Evolutionary conservation across 2,329 filamentous ascomycete species (phyloP), one percentile per base, ranked within the genome.

Genomic region (Beauveria rudraprayagi): DNA sequence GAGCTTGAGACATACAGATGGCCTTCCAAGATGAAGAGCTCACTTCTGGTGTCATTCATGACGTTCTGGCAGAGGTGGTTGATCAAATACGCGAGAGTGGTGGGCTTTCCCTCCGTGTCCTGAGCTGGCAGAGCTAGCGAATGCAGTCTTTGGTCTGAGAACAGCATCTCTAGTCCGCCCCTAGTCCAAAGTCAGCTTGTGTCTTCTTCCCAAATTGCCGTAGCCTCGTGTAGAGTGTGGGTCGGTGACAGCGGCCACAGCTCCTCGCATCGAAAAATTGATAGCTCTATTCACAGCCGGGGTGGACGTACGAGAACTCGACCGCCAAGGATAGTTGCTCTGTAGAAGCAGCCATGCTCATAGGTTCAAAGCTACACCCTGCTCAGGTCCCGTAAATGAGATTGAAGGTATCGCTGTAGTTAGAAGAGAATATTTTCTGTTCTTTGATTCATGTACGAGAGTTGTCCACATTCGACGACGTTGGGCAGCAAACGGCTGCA

Each of bases 111-210:
- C 63, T 83, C 76, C 58, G 80, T 76, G 69, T 87, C 82, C 60
- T 71, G 80, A 34, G 82, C 75, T 22, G 93, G 91, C 47, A 97
- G 74, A 3, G 80, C 76, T 51, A 99, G 72, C 24, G 80, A 76
- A 72, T 93, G 90, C 67, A 86, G 88, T 61, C 88, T 84, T 75
- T 91, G 80, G 72, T 96, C 88, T 37, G 87, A 85, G 76, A 99
- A 99, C 66, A 99, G 87, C 78, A 96, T 89, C 77, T 99, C 94
- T 19, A 99, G 83, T 24, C 94, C 94, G 64, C 94, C 94, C 65
- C 94, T 92, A 67, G 51, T 61, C 62, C 61, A 61, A 11, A 43
- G 54, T 56, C 41, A 56, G 41, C 28, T n/a, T n/a, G 4, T 5
- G 37, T 54, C 14, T 24, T 28, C 22, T 41, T 28, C n/a, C 4